Evolutionary conservation across 768 basidiomycete genomes (phyloP), one percentile per base, ranked within the genome.

Genomic region (Tubosaeta sp.): DNA sequence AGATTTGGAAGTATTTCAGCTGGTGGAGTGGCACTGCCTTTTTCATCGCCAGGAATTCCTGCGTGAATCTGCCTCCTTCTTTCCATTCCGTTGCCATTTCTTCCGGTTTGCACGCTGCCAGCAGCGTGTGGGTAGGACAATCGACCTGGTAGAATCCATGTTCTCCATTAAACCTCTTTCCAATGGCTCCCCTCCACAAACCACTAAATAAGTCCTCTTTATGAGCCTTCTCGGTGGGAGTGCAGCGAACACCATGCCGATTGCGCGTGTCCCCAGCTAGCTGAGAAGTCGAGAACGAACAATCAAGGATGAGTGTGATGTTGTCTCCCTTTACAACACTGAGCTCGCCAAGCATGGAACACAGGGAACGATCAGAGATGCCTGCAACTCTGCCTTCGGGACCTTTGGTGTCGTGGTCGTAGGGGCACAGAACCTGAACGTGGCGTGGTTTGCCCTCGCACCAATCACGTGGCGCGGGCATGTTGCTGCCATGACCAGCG

Each of bases 401-500:
- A 13, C 65, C 62, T 52, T 73, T 79, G 29, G 75, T 77, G 48
- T 84, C 82, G 49, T 83, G 79, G 59, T 87, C 86, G 56, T 83
- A 80, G 19, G 86, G 74, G 63, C 84, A 86, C 29, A 87, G 62
- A 48, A 86, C 75, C 57, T 86, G 76, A 14, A 83, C 81, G 24
- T 65, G 54, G 43, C 66, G 65, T 46, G 69, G 61, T 31, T 69
- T 71, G 34, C 66, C 65, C 53, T 75, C 73, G 60, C 76, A 80
- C 86, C 86, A 87, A 45, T 75, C 79, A 31, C 68, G 64, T 44
- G 84, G 84, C n/a, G 82, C 77, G 13, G 70, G 64, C 38, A 83
- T 61, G 48, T 66, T 73, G 60, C 81, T 83, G 22, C 86, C 86
- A 61, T 87, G 84, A n/a, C 86, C 86, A 32, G 86, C 83, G 60